A percentile compares a stretch with the other conserved stretches of the same genome.
Conservation (phyloP, 768 basidiomycete species). For the Russula griseocarnosa region DNA sequence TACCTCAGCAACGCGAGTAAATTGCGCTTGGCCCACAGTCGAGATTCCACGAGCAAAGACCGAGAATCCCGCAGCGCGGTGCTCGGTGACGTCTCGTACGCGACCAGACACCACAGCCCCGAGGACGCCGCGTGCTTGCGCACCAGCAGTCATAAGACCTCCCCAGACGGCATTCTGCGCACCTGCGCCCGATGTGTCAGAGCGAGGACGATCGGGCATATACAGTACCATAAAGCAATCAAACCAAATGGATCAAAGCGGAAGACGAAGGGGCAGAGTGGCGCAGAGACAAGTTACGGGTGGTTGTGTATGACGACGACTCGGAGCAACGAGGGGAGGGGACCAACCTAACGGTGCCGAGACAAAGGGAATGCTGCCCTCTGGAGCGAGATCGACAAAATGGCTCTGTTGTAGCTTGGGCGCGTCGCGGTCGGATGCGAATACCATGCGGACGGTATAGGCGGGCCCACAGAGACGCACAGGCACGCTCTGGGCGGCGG, state of each 20-base stretch:
- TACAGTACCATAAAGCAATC: background rate
- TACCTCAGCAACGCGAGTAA: conserved; percentile 74
- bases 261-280: background rate
- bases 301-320: background rate
- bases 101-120: conserved; percentile 83
- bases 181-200: conserved; percentile 39
- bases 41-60: conserved; percentile 81
- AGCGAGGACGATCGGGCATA: background rate
- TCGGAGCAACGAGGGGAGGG: background rate
- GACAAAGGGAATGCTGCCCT: conserved; percentile 67
- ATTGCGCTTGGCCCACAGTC: conserved; percentile 81
- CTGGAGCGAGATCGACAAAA: conserved; percentile 75
- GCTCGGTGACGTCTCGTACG: conserved; percentile 80
- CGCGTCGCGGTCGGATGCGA: conserved; percentile 50
- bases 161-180: conserved; percentile 87
- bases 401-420: conserved; percentile 62
- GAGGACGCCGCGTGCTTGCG: conserved; percentile 59
- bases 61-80: conserved; percentile 63
- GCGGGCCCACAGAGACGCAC: conserved; percentile 65
- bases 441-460: conserved; percentile 84
- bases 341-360: conserved; percentile 63
- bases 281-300: background rate
- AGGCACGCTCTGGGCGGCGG: background rate
- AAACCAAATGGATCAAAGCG: background rate
- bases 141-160: conserved; percentile 86